Evolutionary conservation across 768 basidiomycete species (phyloP).

Genomic region (Mycena capillaripes): DNA sequence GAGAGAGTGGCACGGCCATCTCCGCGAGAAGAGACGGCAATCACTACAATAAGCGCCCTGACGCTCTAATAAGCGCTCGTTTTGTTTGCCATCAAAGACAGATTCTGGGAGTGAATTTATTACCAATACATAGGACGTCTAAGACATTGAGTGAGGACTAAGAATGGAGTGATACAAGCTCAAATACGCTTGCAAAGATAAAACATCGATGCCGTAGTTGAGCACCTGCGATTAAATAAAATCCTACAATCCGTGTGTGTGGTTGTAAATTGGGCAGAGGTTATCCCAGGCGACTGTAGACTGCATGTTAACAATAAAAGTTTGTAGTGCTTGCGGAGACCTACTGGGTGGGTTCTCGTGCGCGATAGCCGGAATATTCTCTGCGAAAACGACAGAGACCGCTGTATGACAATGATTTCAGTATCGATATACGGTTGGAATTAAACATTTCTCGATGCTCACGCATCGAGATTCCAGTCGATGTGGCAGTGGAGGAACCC

Average conservation of each 20-base stretch:
- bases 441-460: not conserved
- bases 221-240: no score
- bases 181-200: no score
- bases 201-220: no score
- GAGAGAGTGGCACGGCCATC: not conserved
- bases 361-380: conserved; percentile 16
- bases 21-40: not conserved
- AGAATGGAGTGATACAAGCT: no score
- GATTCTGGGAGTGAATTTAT: no score
- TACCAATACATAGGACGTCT: no score
- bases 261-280: conserved; percentile 32
- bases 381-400: conserved; percentile 39
- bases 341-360: conserved; percentile 19
- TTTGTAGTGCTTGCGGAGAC: not conserved
- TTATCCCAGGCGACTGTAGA: conserved; percentile 24
- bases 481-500: conserved; percentile 54
- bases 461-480: conserved; percentile 53
- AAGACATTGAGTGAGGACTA: no score
- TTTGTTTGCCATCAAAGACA: no score
- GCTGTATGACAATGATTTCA: not conserved
- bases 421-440: not conserved
- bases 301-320: no score
- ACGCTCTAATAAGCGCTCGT: no score
- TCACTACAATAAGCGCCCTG: not conserved
- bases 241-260: not conserved